Conservation (phyloP, 495 filamentous ascomycete genomes). For the Apiosordaria backusii region DNA sequence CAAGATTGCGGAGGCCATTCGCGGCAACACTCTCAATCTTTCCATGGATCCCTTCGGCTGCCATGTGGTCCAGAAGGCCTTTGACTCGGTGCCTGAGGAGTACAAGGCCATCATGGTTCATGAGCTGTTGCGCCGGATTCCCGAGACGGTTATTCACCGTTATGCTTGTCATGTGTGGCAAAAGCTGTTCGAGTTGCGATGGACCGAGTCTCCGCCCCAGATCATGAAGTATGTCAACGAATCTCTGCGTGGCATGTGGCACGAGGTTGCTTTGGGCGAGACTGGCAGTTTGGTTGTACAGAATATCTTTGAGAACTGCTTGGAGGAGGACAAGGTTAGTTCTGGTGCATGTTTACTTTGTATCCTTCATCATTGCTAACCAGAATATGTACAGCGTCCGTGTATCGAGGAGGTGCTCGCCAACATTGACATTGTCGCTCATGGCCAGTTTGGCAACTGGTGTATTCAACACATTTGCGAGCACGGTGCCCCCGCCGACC, state of each 20-base stretch:
- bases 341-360: background rate
- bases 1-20: slow-evolving; percentile 90
- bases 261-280: slow-evolving; percentile 94
- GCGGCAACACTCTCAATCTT: slow-evolving; percentile 87
- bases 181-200: slow-evolving; percentile 97
- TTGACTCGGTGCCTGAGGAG: slow-evolving; percentile 94
- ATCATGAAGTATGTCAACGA: slow-evolving; percentile 99
- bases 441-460: slow-evolving; percentile 99
- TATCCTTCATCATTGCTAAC: slow-evolving; percentile 22
- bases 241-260: slow-evolving; percentile 93
- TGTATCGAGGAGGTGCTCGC: slow-evolving; percentile 94
- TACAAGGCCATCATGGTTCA: slow-evolving; percentile 98
- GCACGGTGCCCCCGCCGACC: slow-evolving; percentile 87
- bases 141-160: slow-evolving; percentile 95
- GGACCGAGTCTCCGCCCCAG: slow-evolving; percentile 90
- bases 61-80: slow-evolving; percentile 97
- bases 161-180: slow-evolving; percentile 99
- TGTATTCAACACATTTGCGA: slow-evolving; percentile 99
- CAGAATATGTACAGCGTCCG: slow-evolving; percentile 63
- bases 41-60: slow-evolving; percentile 99
- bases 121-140: slow-evolving; percentile 90
- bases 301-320: slow-evolving; percentile 98
- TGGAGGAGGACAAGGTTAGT: slow-evolving; percentile 94
- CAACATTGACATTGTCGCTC: slow-evolving; percentile 91
- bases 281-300: slow-evolving; percentile 97